phyloP scores from a whole-genome alignment of 495 filamentous ascomycete species.

The Aspergillus indologenus region DNA sequence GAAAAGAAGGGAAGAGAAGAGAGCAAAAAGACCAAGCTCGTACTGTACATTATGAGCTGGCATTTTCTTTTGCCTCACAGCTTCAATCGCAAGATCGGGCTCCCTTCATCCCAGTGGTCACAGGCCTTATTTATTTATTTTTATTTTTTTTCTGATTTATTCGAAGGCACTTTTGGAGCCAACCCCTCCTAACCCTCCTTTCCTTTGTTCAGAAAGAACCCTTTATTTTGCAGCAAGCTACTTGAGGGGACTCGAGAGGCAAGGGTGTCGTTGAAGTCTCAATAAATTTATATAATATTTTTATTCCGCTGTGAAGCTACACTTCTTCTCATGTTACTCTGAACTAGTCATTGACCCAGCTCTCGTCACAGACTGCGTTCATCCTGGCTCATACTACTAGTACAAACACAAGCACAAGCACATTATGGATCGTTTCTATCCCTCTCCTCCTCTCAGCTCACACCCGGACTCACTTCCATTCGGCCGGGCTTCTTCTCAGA shows the following conservation, averaged over 20 bases:
- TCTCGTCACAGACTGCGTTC: conserved; percentile 8
- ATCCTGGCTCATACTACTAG: not conserved
- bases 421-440: conserved; percentile 27
- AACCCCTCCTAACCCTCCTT: conserved; percentile 2
- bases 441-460: conserved; percentile 17
- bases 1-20: too few relatives aligned
- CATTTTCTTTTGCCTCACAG: conserved; percentile 17
- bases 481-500: conserved; percentile 25
- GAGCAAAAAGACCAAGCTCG: conserved; percentile 1
- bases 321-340: conserved; percentile 5
- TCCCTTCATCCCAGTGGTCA: conserved; percentile 18
- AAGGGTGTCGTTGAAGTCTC: not conserved
- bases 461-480: conserved; percentile 26
- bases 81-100: conserved; percentile 11
- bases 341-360: not conserved
- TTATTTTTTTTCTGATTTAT: conserved; percentile 6
- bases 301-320: conserved; percentile 1
- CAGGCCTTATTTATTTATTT: too few relatives aligned
- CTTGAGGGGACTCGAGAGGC: not conserved
- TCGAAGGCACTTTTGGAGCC: not conserved
- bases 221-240: not conserved
- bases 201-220: not conserved
- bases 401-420: conserved; percentile 2
- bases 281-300: conserved; percentile 9
- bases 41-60: conserved; percentile 21